Evolutionary conservation across 1,284 basidiomycete genomes (phyloP).

Genomic region (Puccinia brachypodii): DNA sequence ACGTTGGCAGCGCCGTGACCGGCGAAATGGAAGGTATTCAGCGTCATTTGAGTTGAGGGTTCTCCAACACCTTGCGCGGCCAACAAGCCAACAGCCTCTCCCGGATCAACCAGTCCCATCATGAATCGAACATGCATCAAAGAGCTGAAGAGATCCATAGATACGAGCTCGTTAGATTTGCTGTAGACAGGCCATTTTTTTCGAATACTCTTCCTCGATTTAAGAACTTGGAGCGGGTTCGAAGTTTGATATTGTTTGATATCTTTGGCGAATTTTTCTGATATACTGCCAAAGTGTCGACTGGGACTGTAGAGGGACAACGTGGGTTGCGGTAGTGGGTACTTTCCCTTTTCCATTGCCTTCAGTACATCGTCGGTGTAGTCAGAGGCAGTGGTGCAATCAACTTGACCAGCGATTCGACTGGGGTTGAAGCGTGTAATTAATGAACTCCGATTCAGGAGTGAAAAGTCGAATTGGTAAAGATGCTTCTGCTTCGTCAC

Average conservation of each 20-base stretch:
- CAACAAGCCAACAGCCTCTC: slow-evolving; percentile 93
- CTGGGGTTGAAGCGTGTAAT: slow-evolving; percentile 72
- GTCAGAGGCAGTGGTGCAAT: slow-evolving; percentile 68
- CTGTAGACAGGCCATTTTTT: slow-evolving; percentile 56
- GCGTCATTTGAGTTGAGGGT: slow-evolving; percentile 99
- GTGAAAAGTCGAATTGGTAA: slow-evolving; percentile 88
- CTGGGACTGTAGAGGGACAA: slow-evolving; percentile 77
- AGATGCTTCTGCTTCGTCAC: slow-evolving; percentile 72
- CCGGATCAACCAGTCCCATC: slow-evolving; percentile 89
- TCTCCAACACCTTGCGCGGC: slow-evolving; percentile 99
- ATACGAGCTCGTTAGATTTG: slow-evolving; percentile 63
- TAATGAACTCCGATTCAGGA: slow-evolving; percentile 79
- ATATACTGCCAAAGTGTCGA: slow-evolving; percentile 82
- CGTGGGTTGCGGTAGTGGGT: slow-evolving; percentile 69
- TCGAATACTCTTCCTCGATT: slow-evolving; percentile 62
- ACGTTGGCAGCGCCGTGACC: slow-evolving; percentile 99
- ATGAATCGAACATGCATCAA: slow-evolving; percentile 89
- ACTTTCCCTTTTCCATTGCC: slow-evolving; percentile 63
- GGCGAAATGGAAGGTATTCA: slow-evolving; percentile 99
- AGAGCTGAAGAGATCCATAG: slow-evolving; percentile 67
- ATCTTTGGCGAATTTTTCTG: slow-evolving; percentile 83
- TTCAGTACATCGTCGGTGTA: slow-evolving; percentile 93
- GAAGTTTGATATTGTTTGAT: slow-evolving; percentile 76
- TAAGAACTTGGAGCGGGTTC: slow-evolving; percentile 75
- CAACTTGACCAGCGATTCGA: slow-evolving; percentile 65